Conservation (phyloP, 352 stramenopile genomes). For the Globisporangium rhizosaccharum region DNA sequence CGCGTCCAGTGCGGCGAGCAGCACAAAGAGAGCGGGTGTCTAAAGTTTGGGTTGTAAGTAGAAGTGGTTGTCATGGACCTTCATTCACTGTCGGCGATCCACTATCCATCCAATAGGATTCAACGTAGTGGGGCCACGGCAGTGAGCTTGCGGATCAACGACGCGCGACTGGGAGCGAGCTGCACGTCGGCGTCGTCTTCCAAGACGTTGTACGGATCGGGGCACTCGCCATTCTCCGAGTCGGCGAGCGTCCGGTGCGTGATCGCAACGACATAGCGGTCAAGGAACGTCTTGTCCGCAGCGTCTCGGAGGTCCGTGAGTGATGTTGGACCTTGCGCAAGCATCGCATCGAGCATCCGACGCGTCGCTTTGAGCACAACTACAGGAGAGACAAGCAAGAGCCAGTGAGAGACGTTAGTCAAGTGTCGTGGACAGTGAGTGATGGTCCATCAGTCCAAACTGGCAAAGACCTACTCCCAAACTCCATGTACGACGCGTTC, state of each 20-base stretch:
- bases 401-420: neutral
- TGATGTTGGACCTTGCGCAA: constrained; percentile 44
- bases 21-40: constrained; percentile 86
- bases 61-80: neutral
- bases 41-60: constrained; percentile 78
- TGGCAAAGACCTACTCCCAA: constrained; percentile 37
- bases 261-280: constrained; percentile 61
- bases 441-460: neutral
- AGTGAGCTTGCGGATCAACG: constrained; percentile 4
- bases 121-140: constrained; percentile 1
- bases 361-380: constrained; percentile 72
- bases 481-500: constrained; percentile 86
- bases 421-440: neutral
- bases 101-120: neutral
- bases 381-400: constrained; percentile 14
- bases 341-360: constrained; percentile 50
- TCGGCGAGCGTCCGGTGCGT: constrained; percentile 47
- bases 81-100: neutral
- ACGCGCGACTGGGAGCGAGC: constrained; percentile 19
- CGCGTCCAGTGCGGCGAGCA: constrained; percentile 78
- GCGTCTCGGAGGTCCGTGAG: constrained; percentile 49
- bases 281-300: constrained; percentile 56
- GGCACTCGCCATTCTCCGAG: constrained; percentile 69
- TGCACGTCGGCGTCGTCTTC: constrained; percentile 56
- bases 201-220: constrained; percentile 52